phyloP scores from a whole-genome alignment of 805 yeast species.

The Yarrowia hollandica region DNA sequence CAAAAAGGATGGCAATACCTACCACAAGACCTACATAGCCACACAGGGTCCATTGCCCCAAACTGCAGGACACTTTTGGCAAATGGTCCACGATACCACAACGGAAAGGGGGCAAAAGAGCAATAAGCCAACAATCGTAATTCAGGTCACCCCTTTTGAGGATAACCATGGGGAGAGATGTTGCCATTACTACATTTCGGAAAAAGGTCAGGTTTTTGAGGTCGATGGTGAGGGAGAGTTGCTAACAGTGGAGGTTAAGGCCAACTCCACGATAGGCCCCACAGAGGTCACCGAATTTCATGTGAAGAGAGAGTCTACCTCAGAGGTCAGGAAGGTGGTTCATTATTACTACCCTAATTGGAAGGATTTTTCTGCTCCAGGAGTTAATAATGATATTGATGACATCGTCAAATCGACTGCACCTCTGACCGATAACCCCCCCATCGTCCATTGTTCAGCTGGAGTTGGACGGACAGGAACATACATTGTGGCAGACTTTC shows the following conservation, averaged over 20 bases:
- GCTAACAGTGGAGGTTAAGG: background rate
- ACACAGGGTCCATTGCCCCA: constrained; percentile 82
- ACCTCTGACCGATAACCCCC: constrained; percentile 46
- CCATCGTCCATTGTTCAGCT: constrained; percentile 88
- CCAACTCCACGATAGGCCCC: background rate
- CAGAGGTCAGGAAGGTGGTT: constrained; percentile 16
- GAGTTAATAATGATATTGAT: constrained; percentile 44
- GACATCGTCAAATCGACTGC: constrained; percentile 51
- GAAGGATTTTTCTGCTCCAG: constrained; percentile 78
- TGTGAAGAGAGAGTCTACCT: background rate
- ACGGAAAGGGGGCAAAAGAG: constrained; percentile 52
- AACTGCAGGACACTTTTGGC: constrained; percentile 85
- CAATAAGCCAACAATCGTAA: constrained; percentile 58
- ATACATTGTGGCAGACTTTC: constrained; percentile 67
- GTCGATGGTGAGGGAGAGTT: constrained; percentile 14
- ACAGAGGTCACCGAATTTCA: constrained; percentile 19
- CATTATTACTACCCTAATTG: constrained; percentile 74
- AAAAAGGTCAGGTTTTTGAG: background rate
- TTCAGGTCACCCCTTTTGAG: constrained; percentile 73
- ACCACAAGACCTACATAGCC: constrained; percentile 54
- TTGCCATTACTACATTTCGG: constrained; percentile 60
- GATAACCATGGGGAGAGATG: constrained; percentile 75
- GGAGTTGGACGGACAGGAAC: constrained; percentile 98
- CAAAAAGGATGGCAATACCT: constrained; percentile 28
- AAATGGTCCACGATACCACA: constrained; percentile 51